Base-by-base conservation (phyloP, 768 basidiomycete species). In the Gyrodon lividus region DNA sequence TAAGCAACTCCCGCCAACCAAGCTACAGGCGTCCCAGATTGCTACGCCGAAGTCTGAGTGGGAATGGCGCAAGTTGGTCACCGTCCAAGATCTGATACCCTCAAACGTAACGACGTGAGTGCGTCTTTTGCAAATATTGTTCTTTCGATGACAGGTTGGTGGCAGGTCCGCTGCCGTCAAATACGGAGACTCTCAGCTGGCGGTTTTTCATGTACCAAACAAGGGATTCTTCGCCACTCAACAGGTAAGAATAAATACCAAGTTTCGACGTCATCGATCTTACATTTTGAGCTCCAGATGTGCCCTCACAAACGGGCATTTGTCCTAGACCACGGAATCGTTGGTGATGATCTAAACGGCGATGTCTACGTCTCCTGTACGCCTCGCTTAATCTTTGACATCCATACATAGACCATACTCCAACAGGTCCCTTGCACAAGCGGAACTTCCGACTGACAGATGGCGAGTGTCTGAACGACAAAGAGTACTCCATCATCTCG, bases 251-350 rank as follows among this genome's bases (percentile, higher is more conserved):
- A 48, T 42, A 45, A 41, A 20, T 4, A n/a, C 6, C 30, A 13
- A 13, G n/a, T 14, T 4, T 19, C 2, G n/a, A 33, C 43, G n/a
- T 6, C 14, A 26, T 17, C 13, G 5, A 16, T 34, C 26, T 16
- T 19, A 14, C 34, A 6, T 46, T 26, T n/a, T 16, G 9, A 13
- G 1, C 19, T 48, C 22, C 20, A 75, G 74, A 74, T 74, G 76
- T 73, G 72, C 51, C 73, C 75, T 2, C 75, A 80, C 56, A 75
- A 74, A 58, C 76, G 80, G 4, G 85, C 87, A 0, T 86, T 87
- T 58, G 83, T 88, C 8, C 79, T 89, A 8, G 82, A 82, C 26
- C 81, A 87, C 52, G 83, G 83, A 16, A 77, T 90, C 47, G 71
- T 90, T 8, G 84, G 85, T 0, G 85, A 87, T 58, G 82, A 83